Conservation (phyloP, 2,329 filamentous ascomycete species). For the Canariomyces notabilis region DNA sequence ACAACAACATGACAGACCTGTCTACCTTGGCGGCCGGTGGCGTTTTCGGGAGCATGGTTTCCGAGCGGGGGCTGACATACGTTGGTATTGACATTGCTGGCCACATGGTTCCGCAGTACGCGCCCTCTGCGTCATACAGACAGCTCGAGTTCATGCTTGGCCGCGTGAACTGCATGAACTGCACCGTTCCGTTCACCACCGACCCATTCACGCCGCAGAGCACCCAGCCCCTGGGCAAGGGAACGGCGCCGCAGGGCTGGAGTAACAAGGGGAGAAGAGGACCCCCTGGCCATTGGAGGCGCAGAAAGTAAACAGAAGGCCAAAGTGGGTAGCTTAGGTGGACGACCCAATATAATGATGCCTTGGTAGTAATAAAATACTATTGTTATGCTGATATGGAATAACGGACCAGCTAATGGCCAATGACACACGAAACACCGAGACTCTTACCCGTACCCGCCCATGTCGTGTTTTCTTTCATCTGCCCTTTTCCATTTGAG, state of each 20-base stretch:
- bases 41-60: constrained; percentile 63
- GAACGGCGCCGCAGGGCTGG: constrained; percentile 30
- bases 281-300: background rate
- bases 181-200: constrained; percentile 36
- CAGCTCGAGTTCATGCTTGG: constrained; percentile 74
- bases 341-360: background rate
- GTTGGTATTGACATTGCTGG: constrained; percentile 59
- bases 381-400: background rate
- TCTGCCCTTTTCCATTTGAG: background rate
- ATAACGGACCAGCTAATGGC: background rate
- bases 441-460: background rate
- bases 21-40: constrained; percentile 43
- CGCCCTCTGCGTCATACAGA: constrained; percentile 62
- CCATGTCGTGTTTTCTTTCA: background rate
- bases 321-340: background rate
- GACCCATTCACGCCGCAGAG: constrained; percentile 25
- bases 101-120: constrained; percentile 65
- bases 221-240: constrained; percentile 23
- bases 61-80: constrained; percentile 71
- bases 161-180: constrained; percentile 53
- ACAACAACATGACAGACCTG: constrained; percentile 43
- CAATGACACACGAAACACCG: background rate
- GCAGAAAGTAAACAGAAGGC: background rate
- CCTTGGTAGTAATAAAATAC: background rate
- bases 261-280: constrained; percentile 9